Conservation (phyloP, 1,284 basidiomycete genomes). For the Ganoderma lucidum region DNA sequence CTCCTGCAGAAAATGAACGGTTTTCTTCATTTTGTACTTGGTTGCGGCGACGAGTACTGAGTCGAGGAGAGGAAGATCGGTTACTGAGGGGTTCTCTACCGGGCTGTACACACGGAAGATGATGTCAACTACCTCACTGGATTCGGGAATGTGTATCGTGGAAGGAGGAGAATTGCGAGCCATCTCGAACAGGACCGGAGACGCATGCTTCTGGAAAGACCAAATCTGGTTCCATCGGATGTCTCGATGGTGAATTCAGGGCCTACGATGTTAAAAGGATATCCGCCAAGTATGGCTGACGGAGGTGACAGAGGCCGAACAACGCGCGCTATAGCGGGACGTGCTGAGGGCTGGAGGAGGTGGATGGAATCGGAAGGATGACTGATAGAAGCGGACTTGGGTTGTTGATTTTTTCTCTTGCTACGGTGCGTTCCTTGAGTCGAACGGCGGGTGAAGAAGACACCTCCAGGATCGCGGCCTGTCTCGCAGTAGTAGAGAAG, state of each 20-base stretch:
- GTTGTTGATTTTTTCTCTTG: conserved; percentile 8
- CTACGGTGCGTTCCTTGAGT: neutral
- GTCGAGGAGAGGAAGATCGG: conserved; percentile 34
- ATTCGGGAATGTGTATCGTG: neutral
- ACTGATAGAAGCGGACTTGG: neutral
- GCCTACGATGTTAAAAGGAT: neutral
- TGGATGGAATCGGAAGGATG: neutral
- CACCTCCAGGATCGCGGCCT: neutral
- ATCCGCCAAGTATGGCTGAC: neutral
- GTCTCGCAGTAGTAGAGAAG: conserved; percentile 19
- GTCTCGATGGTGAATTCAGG: neutral
- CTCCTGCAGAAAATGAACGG: conserved; percentile 5
- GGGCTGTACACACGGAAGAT: neutral
- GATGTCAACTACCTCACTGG: neutral
- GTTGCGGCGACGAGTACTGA: conserved; percentile 40
- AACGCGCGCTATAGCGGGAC: neutral
- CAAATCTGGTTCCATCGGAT: neutral
- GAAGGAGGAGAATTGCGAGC: neutral
- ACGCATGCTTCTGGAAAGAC: neutral
- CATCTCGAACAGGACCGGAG: neutral
- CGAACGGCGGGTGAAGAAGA: neutral
- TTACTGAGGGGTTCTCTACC: neutral
- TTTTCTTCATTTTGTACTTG: conserved; percentile 47
- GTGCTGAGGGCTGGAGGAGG: neutral
- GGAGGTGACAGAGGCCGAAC: neutral